Evolutionary conservation across 1,139 yeast genomes (phyloP), one percentile per base, ranked within the genome.

Genomic region (Zygosaccharomyces sapae): DNA sequence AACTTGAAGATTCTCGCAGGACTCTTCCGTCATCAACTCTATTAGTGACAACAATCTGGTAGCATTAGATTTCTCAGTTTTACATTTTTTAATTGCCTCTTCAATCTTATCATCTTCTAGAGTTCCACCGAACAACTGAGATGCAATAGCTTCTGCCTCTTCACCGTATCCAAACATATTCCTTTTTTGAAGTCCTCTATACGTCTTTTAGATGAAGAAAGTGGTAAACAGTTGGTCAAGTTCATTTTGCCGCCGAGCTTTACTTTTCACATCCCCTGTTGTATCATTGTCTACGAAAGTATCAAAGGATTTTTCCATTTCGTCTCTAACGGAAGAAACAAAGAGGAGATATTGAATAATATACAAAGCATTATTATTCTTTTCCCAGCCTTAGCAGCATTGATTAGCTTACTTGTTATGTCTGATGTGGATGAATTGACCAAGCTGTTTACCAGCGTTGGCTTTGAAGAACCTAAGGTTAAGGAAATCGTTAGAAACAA

Each of bases 401-500:
- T 9, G n/a, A 27, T 9, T 27, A 4, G 8, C 22, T 12, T 24
- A 13, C 9, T 22, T 7, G 29, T 22, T 10, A 57, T 58, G 63
- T 47, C 61, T 38, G 56, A 67, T 12, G 69, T 71, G 24, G 79
- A 73, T 44, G 74, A 72, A 38, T 61, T 79, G 38, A 61, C 70
- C 36, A 60, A 58, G 24, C 72, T 74, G 44, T 83, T 88, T 58
- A 69, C 74, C 53, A 68, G 72, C 43, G 72, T 86, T 50, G 96
- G 96, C 13, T 78, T 87, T 56, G 79, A 76, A 56, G 94, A 84
- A 22, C 75, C 81, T 56, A 83, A 83, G 64, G 69, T 83, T 45
- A 75, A 77, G 43, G 97, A 92, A 63, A 81, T 88, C 48, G 67
- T 80, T 50, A 90, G 87, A 67, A 92, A 92, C 71, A 82, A 83